Evolutionary conservation across 2,329 filamentous ascomycete genomes (phyloP).

Genomic region (Pseudodiploospora longispora): DNA sequence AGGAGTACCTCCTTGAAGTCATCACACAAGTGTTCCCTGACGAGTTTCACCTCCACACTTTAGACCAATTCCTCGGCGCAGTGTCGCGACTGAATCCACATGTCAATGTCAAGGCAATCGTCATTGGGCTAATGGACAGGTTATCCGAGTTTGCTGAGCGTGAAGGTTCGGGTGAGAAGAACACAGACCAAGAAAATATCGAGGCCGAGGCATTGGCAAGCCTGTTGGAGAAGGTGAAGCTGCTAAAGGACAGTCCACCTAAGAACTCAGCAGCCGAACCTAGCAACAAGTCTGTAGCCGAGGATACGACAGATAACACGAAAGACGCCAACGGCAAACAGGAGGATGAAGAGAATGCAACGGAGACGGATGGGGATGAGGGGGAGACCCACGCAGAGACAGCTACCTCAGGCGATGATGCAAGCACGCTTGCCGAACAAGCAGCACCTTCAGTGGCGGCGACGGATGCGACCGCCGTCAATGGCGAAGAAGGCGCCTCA

Average conservation of each 20-base stretch:
- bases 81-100: constrained; percentile 90
- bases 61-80: constrained; percentile 89
- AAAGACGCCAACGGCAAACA: constrained; percentile 24
- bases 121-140: constrained; percentile 95
- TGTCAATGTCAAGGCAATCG: constrained; percentile 95
- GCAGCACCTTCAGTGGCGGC: constrained; percentile 35
- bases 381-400: constrained; percentile 11
- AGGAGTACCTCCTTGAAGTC: constrained; percentile 95
- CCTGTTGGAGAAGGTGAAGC: constrained; percentile 68
- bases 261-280: constrained; percentile 14
- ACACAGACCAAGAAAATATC: constrained; percentile 63
- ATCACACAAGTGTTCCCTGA: constrained; percentile 99
- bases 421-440: constrained; percentile 22
- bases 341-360: constrained; percentile 13
- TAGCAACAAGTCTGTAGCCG: constrained; percentile 19
- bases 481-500: constrained; percentile 36
- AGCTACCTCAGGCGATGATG: constrained; percentile 18
- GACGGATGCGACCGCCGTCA: constrained; percentile 39
- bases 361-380: constrained; percentile 18
- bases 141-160: constrained; percentile 90
- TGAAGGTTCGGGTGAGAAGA: constrained; percentile 64
- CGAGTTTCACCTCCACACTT: constrained; percentile 93
- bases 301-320: constrained; percentile 18
- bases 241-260: constrained; percentile 48
- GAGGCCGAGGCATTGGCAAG: constrained; percentile 78